A percentile compares a stretch with the other conserved stretches of the same genome.
phyloP scores from a whole-genome alignment of 139 green algal species.

The Chlamydomonas sp. region DNA sequence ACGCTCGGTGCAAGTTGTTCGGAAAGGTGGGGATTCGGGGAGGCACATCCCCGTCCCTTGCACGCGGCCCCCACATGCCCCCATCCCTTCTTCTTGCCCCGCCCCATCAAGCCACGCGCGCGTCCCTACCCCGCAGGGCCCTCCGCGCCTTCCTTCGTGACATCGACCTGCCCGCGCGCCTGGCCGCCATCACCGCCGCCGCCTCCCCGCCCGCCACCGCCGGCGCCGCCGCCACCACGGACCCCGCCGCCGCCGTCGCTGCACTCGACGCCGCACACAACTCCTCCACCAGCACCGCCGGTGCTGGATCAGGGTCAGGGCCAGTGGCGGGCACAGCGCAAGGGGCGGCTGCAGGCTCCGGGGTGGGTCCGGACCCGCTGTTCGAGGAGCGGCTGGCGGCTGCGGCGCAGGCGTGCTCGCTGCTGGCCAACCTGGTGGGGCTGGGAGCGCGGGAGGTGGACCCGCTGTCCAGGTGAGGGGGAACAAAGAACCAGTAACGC shows the following conservation, averaged over 20 bases:
- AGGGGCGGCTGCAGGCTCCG: background rate
- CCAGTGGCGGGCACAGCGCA: too few species aligned
- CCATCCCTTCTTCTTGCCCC: too few species aligned
- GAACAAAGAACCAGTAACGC: too few species aligned
- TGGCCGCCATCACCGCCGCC: background rate
- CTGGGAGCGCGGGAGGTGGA: conserved; percentile 11
- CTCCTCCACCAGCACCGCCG: background rate
- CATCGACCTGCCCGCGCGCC: background rate
- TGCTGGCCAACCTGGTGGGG: conserved; percentile 16
- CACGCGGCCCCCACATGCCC: too few species aligned
- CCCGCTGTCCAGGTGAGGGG: too few species aligned
- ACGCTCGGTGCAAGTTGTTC: too few species aligned
- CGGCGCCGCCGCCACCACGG: background rate
- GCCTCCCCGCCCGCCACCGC: background rate
- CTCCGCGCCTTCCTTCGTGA: conserved; percentile 20
- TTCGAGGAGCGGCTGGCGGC: conserved; percentile 14
- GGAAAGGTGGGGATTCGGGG: too few species aligned
- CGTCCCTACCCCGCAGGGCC: background rate
- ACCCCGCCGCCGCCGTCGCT: background rate
- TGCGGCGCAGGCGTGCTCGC: conserved; percentile 2
- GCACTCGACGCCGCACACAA: background rate
- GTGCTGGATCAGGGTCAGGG: background rate
- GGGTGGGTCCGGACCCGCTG: background rate
- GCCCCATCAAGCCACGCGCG: too few species aligned
- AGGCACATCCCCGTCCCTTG: too few species aligned